Percentiles rank a stretch among this genome's conserved stretches.
Conservation (phyloP, 2,329 filamentous ascomycete species). For the Pestalotiopsis sp. region DNA sequence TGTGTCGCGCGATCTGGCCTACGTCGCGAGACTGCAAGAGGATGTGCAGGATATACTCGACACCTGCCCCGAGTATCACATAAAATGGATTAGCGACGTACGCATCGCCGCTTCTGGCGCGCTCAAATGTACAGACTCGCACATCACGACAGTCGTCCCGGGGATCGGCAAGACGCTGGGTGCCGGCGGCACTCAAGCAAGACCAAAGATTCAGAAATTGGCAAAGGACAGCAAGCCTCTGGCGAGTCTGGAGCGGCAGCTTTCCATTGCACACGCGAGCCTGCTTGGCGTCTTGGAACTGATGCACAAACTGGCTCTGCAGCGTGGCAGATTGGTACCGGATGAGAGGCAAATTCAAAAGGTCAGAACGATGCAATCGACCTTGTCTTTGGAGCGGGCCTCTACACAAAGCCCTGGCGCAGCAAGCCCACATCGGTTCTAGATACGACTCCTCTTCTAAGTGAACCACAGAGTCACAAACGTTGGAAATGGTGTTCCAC, state of each 20-base stretch:
- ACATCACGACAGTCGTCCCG: not conserved
- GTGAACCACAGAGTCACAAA: not conserved
- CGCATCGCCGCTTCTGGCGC: not conserved
- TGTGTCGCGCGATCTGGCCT: not conserved
- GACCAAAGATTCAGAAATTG: not conserved
- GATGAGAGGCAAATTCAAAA: not conserved
- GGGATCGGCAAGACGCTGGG: not conserved
- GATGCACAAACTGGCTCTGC: not conserved
- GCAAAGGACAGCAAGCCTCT: not conserved
- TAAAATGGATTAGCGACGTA: not conserved
- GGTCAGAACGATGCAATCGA: not conserved
- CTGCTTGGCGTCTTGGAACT: not conserved
- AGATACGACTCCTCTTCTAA: not conserved
- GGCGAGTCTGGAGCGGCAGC: not conserved
- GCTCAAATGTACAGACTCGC: not conserved
- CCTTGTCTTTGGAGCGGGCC: not conserved
- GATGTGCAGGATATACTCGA: not conserved
- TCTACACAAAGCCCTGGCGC: not conserved
- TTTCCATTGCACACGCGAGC: not conserved
- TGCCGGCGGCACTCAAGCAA: not conserved
- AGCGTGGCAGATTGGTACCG: not conserved
- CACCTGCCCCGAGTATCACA: not conserved
- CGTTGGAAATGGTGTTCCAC: not conserved
- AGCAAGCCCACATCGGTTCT: not conserved
- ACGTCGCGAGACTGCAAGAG: not conserved